Conservation (phyloP, 805 yeast species). For the Cyberlindnera suaveolens region DNA sequence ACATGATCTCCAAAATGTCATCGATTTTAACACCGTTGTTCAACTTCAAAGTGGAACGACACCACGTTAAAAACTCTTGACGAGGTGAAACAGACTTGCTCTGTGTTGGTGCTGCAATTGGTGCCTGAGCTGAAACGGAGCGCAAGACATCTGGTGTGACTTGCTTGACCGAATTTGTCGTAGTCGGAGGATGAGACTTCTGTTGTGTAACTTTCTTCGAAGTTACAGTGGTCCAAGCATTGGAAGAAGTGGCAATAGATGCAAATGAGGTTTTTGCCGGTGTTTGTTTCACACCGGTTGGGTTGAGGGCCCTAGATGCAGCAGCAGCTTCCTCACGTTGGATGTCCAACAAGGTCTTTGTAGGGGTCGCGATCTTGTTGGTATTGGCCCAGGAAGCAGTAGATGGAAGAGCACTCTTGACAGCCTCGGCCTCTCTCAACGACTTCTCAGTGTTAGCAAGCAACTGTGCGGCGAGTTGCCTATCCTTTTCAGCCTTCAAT, state of each 20-base stretch:
- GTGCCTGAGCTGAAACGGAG: constrained; percentile 28
- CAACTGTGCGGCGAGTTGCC: constrained; percentile 16
- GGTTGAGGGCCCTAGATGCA: constrained; percentile 20
- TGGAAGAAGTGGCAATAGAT: constrained; percentile 14
- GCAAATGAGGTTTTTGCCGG: constrained; percentile 19
- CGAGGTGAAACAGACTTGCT: constrained; percentile 32
- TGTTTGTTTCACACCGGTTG: constrained; percentile 3
- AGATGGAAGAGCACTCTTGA: constrained; percentile 23
- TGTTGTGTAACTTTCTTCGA: constrained; percentile 15
- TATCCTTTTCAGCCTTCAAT: constrained; percentile 24
- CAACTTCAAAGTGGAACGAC: constrained; percentile 58
- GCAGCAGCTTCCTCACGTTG: constrained; percentile 50
- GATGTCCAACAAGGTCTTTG: constrained; percentile 53
- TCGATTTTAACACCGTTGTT: constrained; percentile 71
- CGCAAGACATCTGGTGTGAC: constrained; percentile 31
- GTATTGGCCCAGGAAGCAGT: constrained; percentile 34
- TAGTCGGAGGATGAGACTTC: constrained; percentile 5
- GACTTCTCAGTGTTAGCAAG: constrained; percentile 15
- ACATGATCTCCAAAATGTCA: constrained; percentile 72
- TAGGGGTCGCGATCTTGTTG: constrained; percentile 25
- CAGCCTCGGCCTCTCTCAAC: constrained; percentile 9
- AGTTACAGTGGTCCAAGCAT: constrained; percentile 35
- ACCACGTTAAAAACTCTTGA: constrained; percentile 68
- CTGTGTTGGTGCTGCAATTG: constrained; percentile 2
- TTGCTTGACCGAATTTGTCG: constrained; percentile 11